These are phyloP conservation scores for Pezizomycotina sp. DNA, from an alignment of 2,329 filamentous ascomycete genomes.

Conservation along the genomic window DNA sequence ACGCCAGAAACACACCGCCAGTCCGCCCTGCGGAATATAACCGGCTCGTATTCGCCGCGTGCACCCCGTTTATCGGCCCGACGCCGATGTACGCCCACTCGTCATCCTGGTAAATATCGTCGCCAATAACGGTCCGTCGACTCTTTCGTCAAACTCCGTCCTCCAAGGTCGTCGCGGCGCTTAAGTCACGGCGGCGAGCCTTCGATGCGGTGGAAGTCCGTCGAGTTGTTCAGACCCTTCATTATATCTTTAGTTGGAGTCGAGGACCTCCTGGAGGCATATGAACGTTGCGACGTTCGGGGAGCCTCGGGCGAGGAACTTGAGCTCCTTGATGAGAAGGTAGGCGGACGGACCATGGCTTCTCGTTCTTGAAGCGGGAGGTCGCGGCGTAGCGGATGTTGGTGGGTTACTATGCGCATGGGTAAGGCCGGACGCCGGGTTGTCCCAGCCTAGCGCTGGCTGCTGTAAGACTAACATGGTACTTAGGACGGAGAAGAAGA, in stretches of 20 bases:
- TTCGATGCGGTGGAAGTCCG: slow-evolving; percentile 51
- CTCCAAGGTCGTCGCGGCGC: no score
- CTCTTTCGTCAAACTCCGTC: no score
- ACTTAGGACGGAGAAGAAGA: no score
- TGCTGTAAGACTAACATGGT: no score
- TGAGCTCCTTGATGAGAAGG: slow-evolving; percentile 39
- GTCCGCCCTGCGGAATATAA: slow-evolving; percentile 50
- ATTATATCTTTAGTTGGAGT: slow-evolving; percentile 45
- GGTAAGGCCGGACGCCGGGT: no score
- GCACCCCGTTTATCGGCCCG: slow-evolving; percentile 47
- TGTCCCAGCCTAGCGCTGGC: no score
- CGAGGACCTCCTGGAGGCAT: slow-evolving; percentile 52
- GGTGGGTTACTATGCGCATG: slow-evolving; percentile 44
- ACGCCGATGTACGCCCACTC: slow-evolving; percentile 46
- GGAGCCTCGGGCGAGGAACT: slow-evolving; percentile 40
- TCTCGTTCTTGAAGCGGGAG: slow-evolving; percentile 38
- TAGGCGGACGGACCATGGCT: slow-evolving; percentile 42
- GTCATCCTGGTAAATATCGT: no score
- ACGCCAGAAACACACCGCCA: no score
- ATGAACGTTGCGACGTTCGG: slow-evolving; percentile 41
- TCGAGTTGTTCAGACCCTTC: slow-evolving; percentile 37
- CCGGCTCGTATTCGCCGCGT: slow-evolving; percentile 62
- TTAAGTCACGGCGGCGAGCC: slow-evolving; percentile 50
- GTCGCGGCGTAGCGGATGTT: slow-evolving; percentile 52
- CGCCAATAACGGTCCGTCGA: no score